Evolutionary conservation across 1,284 basidiomycete species (phyloP), one percentile per base, ranked within the genome.

Genomic region (Tylopilus sp.): DNA sequence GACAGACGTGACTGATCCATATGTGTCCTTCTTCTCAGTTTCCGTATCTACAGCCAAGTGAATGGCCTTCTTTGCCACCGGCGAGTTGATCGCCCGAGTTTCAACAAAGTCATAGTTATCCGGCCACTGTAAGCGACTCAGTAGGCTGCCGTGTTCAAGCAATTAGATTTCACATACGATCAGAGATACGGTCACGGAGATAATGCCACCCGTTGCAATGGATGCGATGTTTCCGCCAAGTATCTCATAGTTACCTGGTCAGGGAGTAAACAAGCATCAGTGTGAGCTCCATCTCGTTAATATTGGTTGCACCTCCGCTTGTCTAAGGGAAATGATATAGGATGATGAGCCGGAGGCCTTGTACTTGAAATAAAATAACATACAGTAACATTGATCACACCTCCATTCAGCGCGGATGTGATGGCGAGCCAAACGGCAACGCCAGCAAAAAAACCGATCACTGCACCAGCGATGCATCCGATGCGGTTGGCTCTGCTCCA

Each of bases 141-240:
- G 34, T 3, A 21, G 12, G 12, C 25, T n/a, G 9, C n/a, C 12
- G 1, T 12, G 12, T 18, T 10, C 7, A 15, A 41, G 31, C 13
- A 29, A 42, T 44, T 25, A 10, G 4, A 2, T 35, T 40, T 2
- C 6, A 54, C 64, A n/a, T 49, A 64, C 63, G 1, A 64, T 55
- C 41, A 81, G 66, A 0, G 89, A 89, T 36, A 77, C 73, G 0
- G 70, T 72, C 25, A 84, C 71, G 0, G 89, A 79, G 57, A 97
- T 73, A 51, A 97, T 84, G 1, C 78, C 88, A 7, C 92, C 89
- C 19, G 90, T 76, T 18, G 83, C 84, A 57, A 97, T 90, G 0
- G 92, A 85, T 1, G 89, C 86, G 12, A 96, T 71, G 69, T 96
- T 95, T 6, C 93, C 92, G 0, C 92, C 85, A 15, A 96, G 75